Evolutionary conservation across 2,329 filamentous ascomycete genomes (phyloP), one percentile per base, ranked within the genome.

Genomic region (Neurospora sp.): DNA sequence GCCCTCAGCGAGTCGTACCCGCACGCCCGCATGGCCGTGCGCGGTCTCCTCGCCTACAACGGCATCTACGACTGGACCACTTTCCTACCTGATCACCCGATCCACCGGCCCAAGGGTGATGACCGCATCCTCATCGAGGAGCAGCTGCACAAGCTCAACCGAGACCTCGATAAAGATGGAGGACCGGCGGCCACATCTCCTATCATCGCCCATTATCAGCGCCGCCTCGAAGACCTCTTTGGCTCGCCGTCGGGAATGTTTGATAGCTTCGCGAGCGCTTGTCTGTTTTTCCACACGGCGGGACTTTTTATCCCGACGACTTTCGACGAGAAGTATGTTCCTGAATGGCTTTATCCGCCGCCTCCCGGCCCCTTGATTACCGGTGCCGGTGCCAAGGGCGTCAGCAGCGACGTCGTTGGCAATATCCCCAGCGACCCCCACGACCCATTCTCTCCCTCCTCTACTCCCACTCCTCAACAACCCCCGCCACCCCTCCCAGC

Each of bases 31-130:
- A 81, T 86, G 74, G 81, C 80, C 46, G 80, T 89, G 62, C 82
- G 85, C 10, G 87, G 87, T 8, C 77, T 88, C 39, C 78, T 87
- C 17, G 82, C 83, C 8, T 85, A 85, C 77, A 87, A 90, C 73
- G 88, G 87, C 57, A 82, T 90, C 70, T 90, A 88, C 78, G 85
- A 90, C 79, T 90, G 88, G 88, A 87, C 86, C 70, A 85, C 82
- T 76, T 86, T 89, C 70, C 81, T 88, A 11, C 84, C 85, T 0
- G 82, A 85, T 72, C 85, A 88, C 70, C 81, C 80, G 6, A 77
- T 83, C 71, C 83, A 86, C 73, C 73, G 70, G 17, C 28, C 17
- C 39, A 71, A 68, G 68, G 6, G 52, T 6, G 52, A 62, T 15
- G 52, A 62, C 52, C 52, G 52, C 28, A 62, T 62, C 15, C 52